Base-by-base conservation (phyloP, 768 basidiomycete genomes). In the Boletales sp. region DNA sequence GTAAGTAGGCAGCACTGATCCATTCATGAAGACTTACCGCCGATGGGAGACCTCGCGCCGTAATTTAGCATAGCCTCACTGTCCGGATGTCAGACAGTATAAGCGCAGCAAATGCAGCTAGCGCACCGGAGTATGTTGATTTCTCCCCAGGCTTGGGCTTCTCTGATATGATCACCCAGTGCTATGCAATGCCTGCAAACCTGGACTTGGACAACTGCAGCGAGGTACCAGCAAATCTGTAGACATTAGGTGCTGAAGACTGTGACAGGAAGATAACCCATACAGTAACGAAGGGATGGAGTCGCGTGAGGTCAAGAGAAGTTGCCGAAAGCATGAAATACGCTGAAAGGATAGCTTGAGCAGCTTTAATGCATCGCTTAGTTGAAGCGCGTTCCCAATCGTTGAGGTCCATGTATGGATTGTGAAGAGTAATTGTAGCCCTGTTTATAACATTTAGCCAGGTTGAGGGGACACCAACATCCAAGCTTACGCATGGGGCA, bases 141-240 rank as follows among this genome's bases (percentile, higher is more conserved):
- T 67, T 92, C 89, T 1, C 87, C 87, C 90, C 90, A 93, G 10
- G 87, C 84, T 1, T 82, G 82, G 30, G 85, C 81, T 66, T 93
- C 90, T 54, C 81, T 73, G 43, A 80, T 80, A 13, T 74, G 72
- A 67, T 92, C 88, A n/a, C 84, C 82, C 41, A 81, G 80, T 63
- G 91, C 87, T 51, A 93, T 91, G 62, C 84, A 86, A 60, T 88
- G 83, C 62, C 88, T 90, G 77, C 90, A 93, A 35, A 89, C 73
- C 58, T 92, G 89, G 41, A 92, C 82, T 62, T 90, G 84, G 5
- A 92, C 87, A 5, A 88, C 89, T 13, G 90, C 90, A 8, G 90
- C 90, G 14, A 93, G 80, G 67, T 93, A 92, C 90, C 90, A 93
- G 65, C 89, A 90, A 41, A 92, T 91, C 87, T 90, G 53, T 25